Evolutionary conservation across 2,329 filamentous ascomycete genomes (phyloP).

Genomic region (Apiospora phragmitis): DNA sequence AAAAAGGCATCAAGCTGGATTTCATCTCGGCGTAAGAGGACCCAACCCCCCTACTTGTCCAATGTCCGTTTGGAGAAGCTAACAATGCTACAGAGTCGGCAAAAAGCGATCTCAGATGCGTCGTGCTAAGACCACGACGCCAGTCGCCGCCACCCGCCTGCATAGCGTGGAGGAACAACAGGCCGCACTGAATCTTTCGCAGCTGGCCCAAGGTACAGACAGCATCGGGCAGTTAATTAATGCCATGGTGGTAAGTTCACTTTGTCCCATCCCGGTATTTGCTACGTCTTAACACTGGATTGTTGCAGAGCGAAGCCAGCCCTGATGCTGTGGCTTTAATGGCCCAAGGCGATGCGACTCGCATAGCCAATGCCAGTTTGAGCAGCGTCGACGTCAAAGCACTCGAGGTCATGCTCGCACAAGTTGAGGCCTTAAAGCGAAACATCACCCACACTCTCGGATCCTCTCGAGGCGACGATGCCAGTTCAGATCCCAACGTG

Average conservation of each 20-base stretch:
- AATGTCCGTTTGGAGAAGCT: conserved; percentile 14
- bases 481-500: not conserved
- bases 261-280: not conserved
- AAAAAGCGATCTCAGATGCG: conserved; percentile 26
- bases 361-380: conserved; percentile 42
- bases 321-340: conserved; percentile 48
- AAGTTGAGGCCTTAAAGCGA: conserved; percentile 45
- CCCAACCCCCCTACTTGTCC: not conserved
- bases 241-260: conserved; percentile 61
- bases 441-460: conserved; percentile 31
- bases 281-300: not conserved
- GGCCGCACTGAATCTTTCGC: conserved; percentile 63
- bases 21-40: conserved; percentile 66
- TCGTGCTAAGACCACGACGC: not conserved
- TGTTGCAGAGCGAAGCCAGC: conserved; percentile 43
- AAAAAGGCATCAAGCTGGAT: conserved; percentile 66
- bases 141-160: not conserved
- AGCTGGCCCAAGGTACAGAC: conserved; percentile 52
- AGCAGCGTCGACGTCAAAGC: conserved; percentile 42
- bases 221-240: conserved; percentile 56
- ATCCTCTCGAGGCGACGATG: not conserved
- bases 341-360: conserved; percentile 46
- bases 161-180: conserved; percentile 62
- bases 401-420: conserved; percentile 49
- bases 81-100: conserved; percentile 29